Percentiles rank a stretch among this genome's conserved stretches.
phyloP scores from a whole-genome alignment of 306 rosid genomes.

The Acacia melanoxylon region DNA sequence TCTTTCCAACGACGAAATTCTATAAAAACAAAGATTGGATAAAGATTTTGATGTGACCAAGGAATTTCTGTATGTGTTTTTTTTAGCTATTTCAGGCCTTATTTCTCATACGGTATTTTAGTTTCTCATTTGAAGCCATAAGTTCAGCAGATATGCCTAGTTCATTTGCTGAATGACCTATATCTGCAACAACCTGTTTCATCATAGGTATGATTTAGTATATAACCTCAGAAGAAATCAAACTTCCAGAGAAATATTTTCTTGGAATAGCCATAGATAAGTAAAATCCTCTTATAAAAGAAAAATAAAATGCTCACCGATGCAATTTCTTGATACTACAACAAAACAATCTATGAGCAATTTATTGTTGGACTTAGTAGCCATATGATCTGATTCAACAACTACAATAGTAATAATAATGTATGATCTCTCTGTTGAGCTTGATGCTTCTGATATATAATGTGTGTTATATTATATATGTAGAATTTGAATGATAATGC shows the following conservation, averaged over 20 bases:
- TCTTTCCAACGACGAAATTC: too few species aligned
- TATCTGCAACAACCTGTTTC: conserved; percentile 74
- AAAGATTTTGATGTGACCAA: neutral
- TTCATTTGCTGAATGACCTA: conserved; percentile 96
- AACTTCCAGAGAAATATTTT: neutral
- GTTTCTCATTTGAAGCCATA: conserved; percentile 86
- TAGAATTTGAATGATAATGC: too few species aligned
- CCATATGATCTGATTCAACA: too few species aligned
- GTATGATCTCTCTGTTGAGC: too few species aligned
- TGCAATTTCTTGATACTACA: neutral
- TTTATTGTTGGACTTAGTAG: neutral
- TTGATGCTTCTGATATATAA: too few species aligned
- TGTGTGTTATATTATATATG: too few species aligned
- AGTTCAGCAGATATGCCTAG: conserved; percentile 88
- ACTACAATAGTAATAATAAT: too few species aligned
- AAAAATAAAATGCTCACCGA: neutral
- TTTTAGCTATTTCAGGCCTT: conserved; percentile 39
- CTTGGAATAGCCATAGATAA: neutral
- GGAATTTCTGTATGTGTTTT: neutral
- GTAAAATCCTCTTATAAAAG: neutral
- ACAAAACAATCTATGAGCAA: neutral
- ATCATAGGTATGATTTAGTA: conserved; percentile 24
- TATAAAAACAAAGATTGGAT: too few species aligned
- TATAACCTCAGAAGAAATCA: neutral
- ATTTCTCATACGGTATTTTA: conserved; percentile 55